Evolutionary conservation across 345 rosid species (phyloP), one percentile per base, ranked within the genome.

Genomic region (Leavenworthia alabamica): DNA sequence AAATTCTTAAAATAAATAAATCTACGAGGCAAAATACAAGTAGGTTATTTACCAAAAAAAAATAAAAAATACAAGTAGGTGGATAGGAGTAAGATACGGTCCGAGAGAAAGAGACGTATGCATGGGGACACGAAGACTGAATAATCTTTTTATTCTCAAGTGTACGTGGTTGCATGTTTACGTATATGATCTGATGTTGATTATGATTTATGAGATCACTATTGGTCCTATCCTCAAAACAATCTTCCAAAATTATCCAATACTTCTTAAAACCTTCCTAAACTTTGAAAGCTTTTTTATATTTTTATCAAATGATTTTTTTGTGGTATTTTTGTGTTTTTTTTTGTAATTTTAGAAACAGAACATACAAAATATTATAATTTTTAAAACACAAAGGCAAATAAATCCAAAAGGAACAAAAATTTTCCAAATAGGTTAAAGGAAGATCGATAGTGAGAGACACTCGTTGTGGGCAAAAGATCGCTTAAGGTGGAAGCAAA

Each of bases 401-500:
- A 39, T 44, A 35, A 47, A 63, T 58, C 19, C 6, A 52, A 40
- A 70, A 26, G 6, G 56, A 48, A 68, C 53, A 51, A 31, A 56
- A 20, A 73, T 68, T 66, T 66, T 41, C 71, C 60, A 69, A 75
- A 59, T 76, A 77, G 74, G 78, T 36, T 73, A 73, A 72, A 65
- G 75, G 41, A 39, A 44, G 72, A 75, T 50, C 66, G 73, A 75
- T 50, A 68, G 73, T 36, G 79, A 78, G 73, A 50, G 60, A 20
- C 79, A 72, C 56, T 37, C 52, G 62, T 49, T 56, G 79, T 72
- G 71, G 75, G 49, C 56, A 72, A 35, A 79, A 79, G 71, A 74
- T 85, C 81, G 83, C 86, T 81, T 85, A 81, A 66, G 81, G 71
- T 66, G 82, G 81, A 83, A 83, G 92, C 77, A 85, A 83, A 71